Evolutionary conservation across 1,284 basidiomycete species (phyloP), one percentile per base, ranked within the genome.

Genomic region (Cryptococcus sp.): DNA sequence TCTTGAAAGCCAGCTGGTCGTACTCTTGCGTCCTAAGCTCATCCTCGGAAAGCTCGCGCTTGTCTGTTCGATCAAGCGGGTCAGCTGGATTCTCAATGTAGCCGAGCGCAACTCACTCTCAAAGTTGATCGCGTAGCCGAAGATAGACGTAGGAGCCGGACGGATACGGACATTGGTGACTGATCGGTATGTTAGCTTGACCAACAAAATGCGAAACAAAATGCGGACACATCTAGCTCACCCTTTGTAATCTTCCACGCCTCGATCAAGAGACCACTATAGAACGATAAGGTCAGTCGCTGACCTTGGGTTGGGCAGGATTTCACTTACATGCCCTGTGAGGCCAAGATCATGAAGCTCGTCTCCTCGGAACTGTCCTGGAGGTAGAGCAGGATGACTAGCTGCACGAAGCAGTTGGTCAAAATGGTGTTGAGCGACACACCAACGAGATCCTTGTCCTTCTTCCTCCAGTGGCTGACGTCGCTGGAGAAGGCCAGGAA

Each of bases 11-110:
- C 49, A 71, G 63, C 11, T 61, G 56, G 53, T 73, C 87, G 73
- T 79, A 94, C 85, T 97, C 92, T 76, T 97, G 92, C n/a, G 95
- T 97, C 79, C 88, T 93, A 81, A 89, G 91, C 79, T 98, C 95
- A 66, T 97, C 93, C 69, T 95, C 92, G 60, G 82, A 88, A 13
- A 97, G 81, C 57, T 91, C 86, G 71, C 97, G 92, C 77, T 97
- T 97, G 79, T 94, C 91, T 88, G 52, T 28, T 11, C 51, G 33
- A 37, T 33, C 28, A 9, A 33, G 11, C 24, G 13, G 5, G 37
- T 46, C 43, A 42, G 12, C 24, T 24, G 45, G 12, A 42, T 46
- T n/a, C 28, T 55, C 33, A 43, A 33, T 40, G 15, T 28, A 9
- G 15, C 45, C 36, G 35, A 51, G 24, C 33, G 45, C 16, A 24